These are phyloP conservation scores for Fomitopsis serialis DNA, from an alignment of 768 basidiomycete genomes.

Conservation along the genomic window DNA sequence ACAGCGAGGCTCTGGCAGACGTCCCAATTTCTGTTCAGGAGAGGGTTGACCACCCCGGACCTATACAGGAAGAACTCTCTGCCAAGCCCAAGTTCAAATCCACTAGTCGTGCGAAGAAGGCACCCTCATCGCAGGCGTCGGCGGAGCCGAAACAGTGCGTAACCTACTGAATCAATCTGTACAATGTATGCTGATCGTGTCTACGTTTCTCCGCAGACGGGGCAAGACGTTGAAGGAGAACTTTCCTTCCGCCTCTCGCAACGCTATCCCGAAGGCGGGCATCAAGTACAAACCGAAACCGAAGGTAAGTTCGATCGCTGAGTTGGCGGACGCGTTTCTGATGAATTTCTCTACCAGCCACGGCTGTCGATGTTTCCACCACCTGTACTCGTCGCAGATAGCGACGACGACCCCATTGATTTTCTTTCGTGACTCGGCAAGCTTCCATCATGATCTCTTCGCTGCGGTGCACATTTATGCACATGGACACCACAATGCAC, in stretches of 20 bases:
- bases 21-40: too few relatives aligned
- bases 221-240: background rate
- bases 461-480: background rate
- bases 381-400: conserved; percentile 10
- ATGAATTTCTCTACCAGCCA: conserved; percentile 8
- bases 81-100: background rate
- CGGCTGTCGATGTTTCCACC: conserved; percentile 20
- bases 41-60: background rate
- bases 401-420: conserved; percentile 21
- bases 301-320: conserved; percentile 1
- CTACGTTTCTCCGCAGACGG: background rate
- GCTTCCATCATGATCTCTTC: too few relatives aligned
- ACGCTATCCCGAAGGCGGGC: background rate
- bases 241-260: background rate
- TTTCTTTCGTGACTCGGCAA: conserved; percentile 18
- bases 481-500: background rate
- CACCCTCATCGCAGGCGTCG: background rate
- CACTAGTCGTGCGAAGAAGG: background rate
- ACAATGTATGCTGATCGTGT: too few relatives aligned
- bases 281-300: conserved; percentile 8
- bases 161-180: too few relatives aligned
- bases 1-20: background rate
- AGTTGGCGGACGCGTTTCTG: background rate
- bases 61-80: background rate
- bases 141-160: background rate